These are phyloP conservation scores for Phytophthora podocarpi DNA, from an alignment of 352 stramenopile genomes.

Conservation along the genomic window DNA sequence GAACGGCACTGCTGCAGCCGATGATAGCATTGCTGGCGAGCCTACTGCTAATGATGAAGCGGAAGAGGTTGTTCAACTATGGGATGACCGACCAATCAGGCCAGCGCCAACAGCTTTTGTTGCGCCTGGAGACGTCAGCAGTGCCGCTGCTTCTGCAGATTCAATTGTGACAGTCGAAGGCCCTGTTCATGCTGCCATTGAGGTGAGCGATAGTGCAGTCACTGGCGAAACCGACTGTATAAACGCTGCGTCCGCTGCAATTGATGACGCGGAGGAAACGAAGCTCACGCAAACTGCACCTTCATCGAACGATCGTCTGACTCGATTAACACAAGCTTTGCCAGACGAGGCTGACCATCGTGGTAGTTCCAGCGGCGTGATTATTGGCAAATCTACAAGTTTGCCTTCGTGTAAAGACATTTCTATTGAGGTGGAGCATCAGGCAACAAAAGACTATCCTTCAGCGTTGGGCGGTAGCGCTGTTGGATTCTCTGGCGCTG, in stretches of 20 bases:
- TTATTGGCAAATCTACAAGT: no score
- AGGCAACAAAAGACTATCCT: not conserved
- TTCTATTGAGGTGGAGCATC: no score
- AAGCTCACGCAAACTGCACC: not conserved
- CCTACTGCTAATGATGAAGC: not conserved
- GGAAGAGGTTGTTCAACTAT: not conserved
- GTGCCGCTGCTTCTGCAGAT: not conserved
- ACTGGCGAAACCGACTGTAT: not conserved
- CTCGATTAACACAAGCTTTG: no score
- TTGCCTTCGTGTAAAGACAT: no score
- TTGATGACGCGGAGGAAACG: not conserved
- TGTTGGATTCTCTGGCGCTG: not conserved
- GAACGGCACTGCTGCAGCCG: not conserved
- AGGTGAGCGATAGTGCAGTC: no score
- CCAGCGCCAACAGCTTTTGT: not conserved
- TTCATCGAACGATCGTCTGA: no score
- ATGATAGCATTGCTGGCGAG: not conserved
- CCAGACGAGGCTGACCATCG: no score
- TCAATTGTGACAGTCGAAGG: not conserved
- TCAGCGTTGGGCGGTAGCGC: not conserved
- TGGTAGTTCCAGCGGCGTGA: no score
- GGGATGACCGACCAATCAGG: not conserved
- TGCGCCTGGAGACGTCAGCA: not conserved
- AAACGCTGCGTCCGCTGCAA: not conserved
- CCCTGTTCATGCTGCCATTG: no score